Conservation (phyloP, 495 filamentous ascomycete genomes). For the Aspergillus nidulans region DNA sequence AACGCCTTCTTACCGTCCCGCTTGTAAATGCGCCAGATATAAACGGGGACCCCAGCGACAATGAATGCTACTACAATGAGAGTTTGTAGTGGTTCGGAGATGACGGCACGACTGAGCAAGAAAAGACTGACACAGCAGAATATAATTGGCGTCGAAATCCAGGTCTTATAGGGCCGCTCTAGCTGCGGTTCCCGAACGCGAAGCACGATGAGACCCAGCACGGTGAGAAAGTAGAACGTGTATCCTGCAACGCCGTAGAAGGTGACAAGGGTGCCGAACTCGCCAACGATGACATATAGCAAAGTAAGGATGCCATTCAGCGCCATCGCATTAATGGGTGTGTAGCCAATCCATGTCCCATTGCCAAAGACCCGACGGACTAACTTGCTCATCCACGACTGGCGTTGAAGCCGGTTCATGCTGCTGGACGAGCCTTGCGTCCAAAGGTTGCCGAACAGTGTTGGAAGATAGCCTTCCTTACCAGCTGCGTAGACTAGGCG, state of each 20-base stretch:
- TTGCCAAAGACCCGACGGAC: constrained; percentile 56
- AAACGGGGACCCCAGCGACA: constrained; percentile 76
- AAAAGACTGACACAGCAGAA: constrained; percentile 98
- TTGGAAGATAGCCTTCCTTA: constrained; percentile 90
- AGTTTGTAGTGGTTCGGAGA: constrained; percentile 86
- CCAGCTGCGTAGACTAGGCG: constrained; percentile 91
- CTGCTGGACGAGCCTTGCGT: constrained; percentile 46
- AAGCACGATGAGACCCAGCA: constrained; percentile 87
- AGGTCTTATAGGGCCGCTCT: constrained; percentile 86
- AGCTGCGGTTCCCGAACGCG: constrained; percentile 82
- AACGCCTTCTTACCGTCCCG: constrained; percentile 43
- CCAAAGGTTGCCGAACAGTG: constrained; percentile 78
- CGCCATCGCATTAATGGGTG: constrained; percentile 82
- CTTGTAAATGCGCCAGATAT: constrained; percentile 75
- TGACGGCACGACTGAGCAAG: constrained; percentile 78
- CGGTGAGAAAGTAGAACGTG: constrained; percentile 93
- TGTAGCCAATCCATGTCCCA: constrained; percentile 62
- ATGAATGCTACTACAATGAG: constrained; percentile 81
- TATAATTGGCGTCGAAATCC: constrained; percentile 94
- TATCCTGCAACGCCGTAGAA: constrained; percentile 98
- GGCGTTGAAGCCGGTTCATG: constrained; percentile 47
- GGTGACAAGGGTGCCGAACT: constrained; percentile 86
- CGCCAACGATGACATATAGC: constrained; percentile 76
- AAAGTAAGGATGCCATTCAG: constrained; percentile 71
- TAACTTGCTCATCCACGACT: constrained; percentile 54